These are phyloP conservation scores for Anthracocystis walkeri DNA, from an alignment of 1,284 basidiomycete species.

Conservation along the genomic window DNA sequence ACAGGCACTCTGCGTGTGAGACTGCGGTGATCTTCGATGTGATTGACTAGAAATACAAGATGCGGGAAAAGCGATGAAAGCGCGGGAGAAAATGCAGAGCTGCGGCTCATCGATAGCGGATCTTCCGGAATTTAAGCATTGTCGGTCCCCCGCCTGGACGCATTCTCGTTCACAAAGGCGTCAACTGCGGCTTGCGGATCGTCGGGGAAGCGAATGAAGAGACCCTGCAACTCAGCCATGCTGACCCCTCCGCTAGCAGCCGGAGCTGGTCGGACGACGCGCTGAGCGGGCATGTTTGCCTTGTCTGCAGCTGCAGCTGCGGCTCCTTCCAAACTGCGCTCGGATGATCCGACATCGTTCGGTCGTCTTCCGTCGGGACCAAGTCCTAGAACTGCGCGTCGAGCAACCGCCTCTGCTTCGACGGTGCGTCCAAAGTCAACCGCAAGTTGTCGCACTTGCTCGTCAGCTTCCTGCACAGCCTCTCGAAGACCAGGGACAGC, in stretches of 20 bases:
- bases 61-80: not conserved
- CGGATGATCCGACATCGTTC: slow-evolving; percentile 2
- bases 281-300: slow-evolving; percentile 10
- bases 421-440: slow-evolving; percentile 39
- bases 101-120: not conserved
- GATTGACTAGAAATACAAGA: slow-evolving; percentile 7
- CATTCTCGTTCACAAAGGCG: slow-evolving; percentile 47
- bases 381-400: slow-evolving; percentile 43
- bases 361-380: slow-evolving; percentile 33
- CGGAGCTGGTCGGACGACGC: slow-evolving; percentile 31
- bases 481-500: slow-evolving; percentile 28
- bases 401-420: slow-evolving; percentile 31
- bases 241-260: slow-evolving; percentile 67
- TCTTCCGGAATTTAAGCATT: slow-evolving; percentile 6
- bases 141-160: slow-evolving; percentile 7
- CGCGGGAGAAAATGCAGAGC: not conserved
- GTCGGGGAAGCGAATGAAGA: slow-evolving; percentile 67
- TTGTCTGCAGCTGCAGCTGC: not conserved
- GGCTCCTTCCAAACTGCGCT: too few species aligned
- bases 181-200: slow-evolving; percentile 58
- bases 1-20: too few species aligned
- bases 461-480: slow-evolving; percentile 28
- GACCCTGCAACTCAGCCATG: slow-evolving; percentile 69
- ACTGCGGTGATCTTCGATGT: not conserved
- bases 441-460: slow-evolving; percentile 33